A percentile compares a stretch with the other conserved stretches of the same genome.
Evolutionary conservation across 2,329 filamentous ascomycete species (phyloP).

Genomic region (Pestalotiopsis sp.): DNA sequence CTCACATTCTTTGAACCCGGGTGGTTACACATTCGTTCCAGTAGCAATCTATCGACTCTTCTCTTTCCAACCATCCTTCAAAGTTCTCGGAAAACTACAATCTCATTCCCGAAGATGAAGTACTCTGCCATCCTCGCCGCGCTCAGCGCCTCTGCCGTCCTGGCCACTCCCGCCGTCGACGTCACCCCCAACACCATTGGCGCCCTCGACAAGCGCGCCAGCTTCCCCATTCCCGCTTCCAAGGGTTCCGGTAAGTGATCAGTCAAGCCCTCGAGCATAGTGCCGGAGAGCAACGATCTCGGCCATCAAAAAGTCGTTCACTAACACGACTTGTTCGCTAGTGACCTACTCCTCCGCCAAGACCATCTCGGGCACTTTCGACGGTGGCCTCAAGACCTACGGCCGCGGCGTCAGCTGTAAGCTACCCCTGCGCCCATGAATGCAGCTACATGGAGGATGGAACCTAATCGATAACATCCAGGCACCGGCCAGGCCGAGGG

Average conservation of each 20-base stretch:
- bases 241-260: slow-evolving; percentile 18
- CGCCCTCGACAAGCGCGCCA: slow-evolving; percentile 22
- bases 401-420: slow-evolving; percentile 42
- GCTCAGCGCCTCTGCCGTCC: slow-evolving; percentile 18
- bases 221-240: slow-evolving; percentile 28
- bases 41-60: background rate
- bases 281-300: background rate
- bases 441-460: too few relatives aligned
- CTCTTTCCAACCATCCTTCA: background rate
- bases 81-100: too few relatives aligned
- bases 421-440: background rate
- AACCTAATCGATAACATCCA: too few relatives aligned
- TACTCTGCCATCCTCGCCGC: slow-evolving; percentile 22
- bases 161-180: slow-evolving; percentile 19
- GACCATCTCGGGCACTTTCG: slow-evolving; percentile 31
- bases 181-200: slow-evolving; percentile 20
- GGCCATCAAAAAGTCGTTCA: background rate
- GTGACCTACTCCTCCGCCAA: slow-evolving; percentile 22
- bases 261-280: background rate
- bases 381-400: slow-evolving; percentile 46
- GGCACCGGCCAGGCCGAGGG: slow-evolving; percentile 41
- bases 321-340: background rate
- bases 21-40: slow-evolving; percentile 9
- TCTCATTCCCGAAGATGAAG: slow-evolving; percentile 21
- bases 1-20: slow-evolving; percentile 11